A percentile compares a stretch with the other conserved stretches of the same genome.
Conservation (phyloP, 257 asterid genomes). For the Rauvolfia tetraphylla region DNA sequence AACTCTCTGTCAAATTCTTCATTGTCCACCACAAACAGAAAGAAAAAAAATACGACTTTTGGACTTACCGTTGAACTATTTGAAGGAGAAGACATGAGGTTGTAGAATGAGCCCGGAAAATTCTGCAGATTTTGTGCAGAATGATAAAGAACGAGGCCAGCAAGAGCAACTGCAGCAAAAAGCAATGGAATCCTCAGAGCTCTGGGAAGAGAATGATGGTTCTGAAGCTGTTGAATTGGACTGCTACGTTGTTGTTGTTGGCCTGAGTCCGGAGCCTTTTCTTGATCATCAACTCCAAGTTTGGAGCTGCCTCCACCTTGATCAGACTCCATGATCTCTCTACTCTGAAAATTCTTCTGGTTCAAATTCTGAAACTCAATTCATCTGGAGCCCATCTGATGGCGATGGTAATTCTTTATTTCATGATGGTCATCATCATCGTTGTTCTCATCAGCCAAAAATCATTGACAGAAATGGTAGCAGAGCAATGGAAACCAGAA, state of each 20-base stretch:
- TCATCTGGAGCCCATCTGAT: no score
- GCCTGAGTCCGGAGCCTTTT: not conserved
- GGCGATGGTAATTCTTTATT: no score
- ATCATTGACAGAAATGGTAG: no score
- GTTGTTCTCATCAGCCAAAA: no score
- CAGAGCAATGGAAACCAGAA: no score
- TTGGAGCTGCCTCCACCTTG: not conserved
- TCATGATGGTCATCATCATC: no score
- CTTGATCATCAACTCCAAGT: not conserved
- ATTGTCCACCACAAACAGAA: not conserved
- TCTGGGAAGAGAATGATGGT: not conserved
- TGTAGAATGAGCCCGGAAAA: not conserved
- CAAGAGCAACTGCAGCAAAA: not conserved
- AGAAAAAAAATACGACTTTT: not conserved
- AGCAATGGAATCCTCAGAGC: not conserved
- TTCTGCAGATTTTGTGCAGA: not conserved
- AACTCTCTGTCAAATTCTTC: no score
- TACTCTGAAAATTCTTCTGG: no score
- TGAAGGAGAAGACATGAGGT: not conserved
- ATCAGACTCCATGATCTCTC: not conserved
- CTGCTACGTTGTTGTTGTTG: not conserved
- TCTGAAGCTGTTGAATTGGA: not conserved
- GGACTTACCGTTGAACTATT: not conserved
- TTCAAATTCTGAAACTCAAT: no score
- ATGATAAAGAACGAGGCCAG: conserved; percentile 3